Base-by-base conservation (phyloP, 345 rosid genomes). In the Psidium friedrichsthalianum region DNA sequence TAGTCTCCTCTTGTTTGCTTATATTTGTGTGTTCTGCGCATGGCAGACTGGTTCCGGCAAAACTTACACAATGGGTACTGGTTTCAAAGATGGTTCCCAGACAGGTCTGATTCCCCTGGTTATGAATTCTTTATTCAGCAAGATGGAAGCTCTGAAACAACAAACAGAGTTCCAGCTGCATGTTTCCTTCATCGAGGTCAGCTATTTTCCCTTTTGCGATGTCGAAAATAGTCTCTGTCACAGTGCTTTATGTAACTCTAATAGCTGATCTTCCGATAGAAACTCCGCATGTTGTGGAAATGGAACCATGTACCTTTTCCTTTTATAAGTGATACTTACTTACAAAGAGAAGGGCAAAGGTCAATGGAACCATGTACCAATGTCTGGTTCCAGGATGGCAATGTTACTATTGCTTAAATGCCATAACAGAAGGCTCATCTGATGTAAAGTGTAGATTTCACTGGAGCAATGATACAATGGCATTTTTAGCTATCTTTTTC, bases 61-160 rank as follows among this genome's bases (percentile, higher is more conserved):
- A 93, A 97, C 99, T 36, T 97, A 97, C 85, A 97, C 99, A 47
- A 97, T 97, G 99, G 99, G 99, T 55, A 97, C 99, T 55, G 95
- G 98, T 84, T 93, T 91, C 87, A 94, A 93, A 91, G 98, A 96
- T 90, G 96, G 94, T 84, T 86, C 59, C 90, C 97, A 94, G 88
- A 89, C 94, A 1, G 99, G 99, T 58, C 90, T 97, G 85, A 88
- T 97, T 86, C 98, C 98, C 89, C 95, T 87, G 90, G 99, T 96
- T 82, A 95, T 97, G 99, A 94, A 91, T 85, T 90, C 93, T 89
- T 87, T 97, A 85, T 97, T 96, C 90, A 88, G 88, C 88, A 97
- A 93, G 92, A 97, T 96, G 59, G 99, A 95, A 86, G 90, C 90
- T 82, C 87, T 94, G 83, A 97, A 93, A 90, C 91, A 94, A 82